Conservation (phyloP, 306 rosid species). For the Crataegus laevigata region DNA sequence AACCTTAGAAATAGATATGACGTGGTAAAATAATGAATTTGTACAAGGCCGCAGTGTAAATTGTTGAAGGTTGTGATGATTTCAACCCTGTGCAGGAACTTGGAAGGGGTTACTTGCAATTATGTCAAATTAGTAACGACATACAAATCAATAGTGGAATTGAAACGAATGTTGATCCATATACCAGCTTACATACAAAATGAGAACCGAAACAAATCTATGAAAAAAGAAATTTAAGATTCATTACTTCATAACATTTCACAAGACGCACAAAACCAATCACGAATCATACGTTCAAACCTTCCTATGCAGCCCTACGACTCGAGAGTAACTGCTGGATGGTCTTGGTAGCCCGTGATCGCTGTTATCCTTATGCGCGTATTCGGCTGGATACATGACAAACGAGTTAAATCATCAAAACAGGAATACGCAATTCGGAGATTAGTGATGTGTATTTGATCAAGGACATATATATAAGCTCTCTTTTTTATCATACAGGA, state of each 20-base stretch:
- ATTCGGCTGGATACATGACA: conserved; percentile 58
- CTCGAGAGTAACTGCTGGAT: conserved; percentile 71
- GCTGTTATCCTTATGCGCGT: conserved; percentile 77
- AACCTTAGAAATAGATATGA: too few species aligned
- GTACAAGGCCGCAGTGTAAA: neutral
- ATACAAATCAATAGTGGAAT: neutral
- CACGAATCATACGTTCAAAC: neutral
- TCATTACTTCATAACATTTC: conserved; percentile 13
- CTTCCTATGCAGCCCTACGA: conserved; percentile 17
- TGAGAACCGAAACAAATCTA: neutral
- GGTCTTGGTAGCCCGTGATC: conserved; percentile 82
- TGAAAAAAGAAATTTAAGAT: neutral
- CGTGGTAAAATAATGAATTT: neutral
- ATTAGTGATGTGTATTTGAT: neutral
- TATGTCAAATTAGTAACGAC: too few species aligned
- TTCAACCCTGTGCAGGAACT: neutral
- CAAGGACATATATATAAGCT: neutral
- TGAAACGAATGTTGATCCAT: neutral
- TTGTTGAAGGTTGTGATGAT: neutral
- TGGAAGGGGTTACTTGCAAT: too few species aligned
- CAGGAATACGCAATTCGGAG: neutral
- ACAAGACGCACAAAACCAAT: neutral
- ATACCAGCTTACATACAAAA: conserved; percentile 9
- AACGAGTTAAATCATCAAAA: conserved; percentile 18
- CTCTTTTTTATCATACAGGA: neutral